Conservation (phyloP, 2,329 filamentous ascomycete species). For the Cercospora canescens region DNA sequence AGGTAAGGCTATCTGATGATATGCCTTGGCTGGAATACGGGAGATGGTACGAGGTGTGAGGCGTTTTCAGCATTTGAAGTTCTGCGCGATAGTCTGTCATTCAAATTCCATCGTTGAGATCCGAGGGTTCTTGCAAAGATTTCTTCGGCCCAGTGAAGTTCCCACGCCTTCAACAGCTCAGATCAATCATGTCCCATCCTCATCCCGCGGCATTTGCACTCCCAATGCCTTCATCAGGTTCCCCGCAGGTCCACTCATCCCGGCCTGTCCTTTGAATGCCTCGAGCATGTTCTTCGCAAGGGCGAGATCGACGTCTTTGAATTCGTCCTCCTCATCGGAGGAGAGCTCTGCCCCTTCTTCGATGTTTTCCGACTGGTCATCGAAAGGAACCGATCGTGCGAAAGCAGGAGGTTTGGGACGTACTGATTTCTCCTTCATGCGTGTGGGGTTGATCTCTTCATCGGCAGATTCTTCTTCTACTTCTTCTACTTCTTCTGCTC, state of each 20-base stretch:
- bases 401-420: conserved; percentile 4
- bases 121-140: background rate
- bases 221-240: conserved; percentile 89
- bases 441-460: conserved; percentile 42
- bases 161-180: too few species aligned
- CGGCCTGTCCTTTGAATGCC: conserved; percentile 87
- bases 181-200: conserved; percentile 45
- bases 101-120: background rate
- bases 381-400: conserved; percentile 1
- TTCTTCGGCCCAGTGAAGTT: too few species aligned
- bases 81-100: background rate
- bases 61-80: background rate
- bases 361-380: background rate
- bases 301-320: conserved; percentile 79
- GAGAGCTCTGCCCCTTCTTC: conserved; percentile 33
- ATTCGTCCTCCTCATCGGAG: conserved; percentile 48
- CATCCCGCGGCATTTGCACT: conserved; percentile 76
- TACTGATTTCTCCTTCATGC: background rate
- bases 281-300: conserved; percentile 88
- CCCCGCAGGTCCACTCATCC: conserved; percentile 79
- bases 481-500: conserved; percentile 30
- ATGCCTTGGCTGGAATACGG: conserved; percentile 9
- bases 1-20: background rate
- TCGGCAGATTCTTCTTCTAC: conserved; percentile 33
- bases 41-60: background rate